Conservation (phyloP, 805 yeast species). For the Kodamaea kaohsiungensis region DNA sequence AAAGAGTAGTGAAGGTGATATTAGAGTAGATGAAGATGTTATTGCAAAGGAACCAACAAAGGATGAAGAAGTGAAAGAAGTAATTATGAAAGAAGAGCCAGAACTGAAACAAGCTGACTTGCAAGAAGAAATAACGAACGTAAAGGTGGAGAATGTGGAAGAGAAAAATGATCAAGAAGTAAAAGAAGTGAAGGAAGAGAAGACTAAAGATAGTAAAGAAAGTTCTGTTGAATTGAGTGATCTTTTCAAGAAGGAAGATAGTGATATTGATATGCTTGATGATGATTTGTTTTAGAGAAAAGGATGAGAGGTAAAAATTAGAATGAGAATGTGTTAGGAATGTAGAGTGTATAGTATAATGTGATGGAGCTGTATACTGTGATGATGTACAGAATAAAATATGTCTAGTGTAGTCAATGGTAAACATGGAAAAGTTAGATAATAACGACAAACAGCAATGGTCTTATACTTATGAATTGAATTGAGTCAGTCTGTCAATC, state of each 20-base stretch:
- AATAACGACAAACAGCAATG: too few relatives aligned
- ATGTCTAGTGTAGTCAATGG: too few relatives aligned
- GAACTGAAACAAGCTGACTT: neutral
- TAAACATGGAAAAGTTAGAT: too few relatives aligned
- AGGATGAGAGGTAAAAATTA: neutral
- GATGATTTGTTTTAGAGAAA: conserved; percentile 10
- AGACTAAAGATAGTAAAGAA: neutral
- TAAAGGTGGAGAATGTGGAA: conserved; percentile 2
- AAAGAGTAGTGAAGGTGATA: neutral
- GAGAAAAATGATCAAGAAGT: neutral
- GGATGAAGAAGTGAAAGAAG: conserved; percentile 1
- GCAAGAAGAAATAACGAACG: conserved; percentile 8
- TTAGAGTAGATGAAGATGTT: conserved; percentile 12
- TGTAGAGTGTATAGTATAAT: neutral
- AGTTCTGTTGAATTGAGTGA: conserved; percentile 2
- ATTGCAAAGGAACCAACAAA: neutral
- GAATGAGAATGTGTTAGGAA: neutral
- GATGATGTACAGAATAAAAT: too few relatives aligned
- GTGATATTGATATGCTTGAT: conserved; percentile 10
- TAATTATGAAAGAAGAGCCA: conserved; percentile 1
- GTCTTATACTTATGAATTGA: too few relatives aligned
- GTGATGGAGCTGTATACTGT: too few relatives aligned
- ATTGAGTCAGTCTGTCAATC: too few relatives aligned
- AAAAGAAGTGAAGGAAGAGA: neutral
- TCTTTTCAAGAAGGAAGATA: conserved; percentile 7